Conservation (phyloP, 805 yeast species). For the Metschnikowia henanensis region DNA sequence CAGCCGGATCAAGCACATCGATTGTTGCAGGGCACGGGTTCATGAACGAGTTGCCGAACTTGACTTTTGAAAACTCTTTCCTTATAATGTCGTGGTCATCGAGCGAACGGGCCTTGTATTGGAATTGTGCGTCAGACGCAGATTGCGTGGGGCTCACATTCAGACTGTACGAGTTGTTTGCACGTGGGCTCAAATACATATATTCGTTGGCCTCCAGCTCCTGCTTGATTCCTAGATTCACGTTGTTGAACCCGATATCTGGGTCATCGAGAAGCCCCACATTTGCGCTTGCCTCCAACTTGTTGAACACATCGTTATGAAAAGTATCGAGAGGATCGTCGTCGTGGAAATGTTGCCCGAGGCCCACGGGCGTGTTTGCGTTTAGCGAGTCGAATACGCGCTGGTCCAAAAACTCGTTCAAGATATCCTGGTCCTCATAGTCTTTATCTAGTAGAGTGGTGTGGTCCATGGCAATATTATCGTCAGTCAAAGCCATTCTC, state of each 20-base stretch:
- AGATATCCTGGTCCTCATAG: slow-evolving; percentile 45
- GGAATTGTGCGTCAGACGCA: slow-evolving; percentile 8
- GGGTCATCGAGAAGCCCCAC: slow-evolving; percentile 6
- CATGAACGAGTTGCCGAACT: slow-evolving; percentile 49
- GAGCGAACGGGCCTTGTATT: slow-evolving; percentile 16
- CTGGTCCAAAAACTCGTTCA: slow-evolving; percentile 58
- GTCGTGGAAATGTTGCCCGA: background rate
- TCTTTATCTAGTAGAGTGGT: slow-evolving; percentile 21
- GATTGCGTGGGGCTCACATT: slow-evolving; percentile 23
- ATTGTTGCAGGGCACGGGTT: slow-evolving; percentile 35
- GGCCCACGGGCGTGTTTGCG: slow-evolving; percentile 20
- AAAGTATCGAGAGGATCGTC: slow-evolving; percentile 5
- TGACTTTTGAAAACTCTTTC: slow-evolving; percentile 49
- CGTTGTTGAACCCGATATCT: slow-evolving; percentile 3
- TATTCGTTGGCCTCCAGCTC: slow-evolving; percentile 18
- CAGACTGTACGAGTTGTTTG: slow-evolving; percentile 15
- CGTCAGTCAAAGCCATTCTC: slow-evolving; percentile 24
- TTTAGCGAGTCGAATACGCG: slow-evolving; percentile 44
- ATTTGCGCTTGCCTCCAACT: slow-evolving; percentile 5
- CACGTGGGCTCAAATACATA: slow-evolving; percentile 22
- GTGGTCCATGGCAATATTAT: slow-evolving; percentile 24
- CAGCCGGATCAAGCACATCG: slow-evolving; percentile 32
- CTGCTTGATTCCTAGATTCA: background rate
- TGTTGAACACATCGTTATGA: slow-evolving; percentile 8
- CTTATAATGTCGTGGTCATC: slow-evolving; percentile 45